phyloP scores from a whole-genome alignment of 148 eudicot species.

The Amaranthus cruentus region DNA sequence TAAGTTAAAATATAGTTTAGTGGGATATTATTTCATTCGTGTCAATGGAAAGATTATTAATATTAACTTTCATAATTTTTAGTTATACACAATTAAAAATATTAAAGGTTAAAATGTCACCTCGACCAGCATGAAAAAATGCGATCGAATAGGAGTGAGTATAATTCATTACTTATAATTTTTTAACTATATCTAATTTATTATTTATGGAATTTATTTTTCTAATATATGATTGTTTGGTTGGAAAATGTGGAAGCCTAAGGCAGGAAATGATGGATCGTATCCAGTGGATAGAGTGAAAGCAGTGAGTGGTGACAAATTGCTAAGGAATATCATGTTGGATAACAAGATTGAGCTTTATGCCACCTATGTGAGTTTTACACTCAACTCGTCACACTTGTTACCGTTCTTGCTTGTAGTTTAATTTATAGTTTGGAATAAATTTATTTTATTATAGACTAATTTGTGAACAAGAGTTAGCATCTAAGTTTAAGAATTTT shows the following conservation, averaged over 20 bases:
- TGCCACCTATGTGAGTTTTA: conserved; percentile 74
- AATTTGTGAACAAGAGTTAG: too few species aligned
- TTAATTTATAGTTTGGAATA: not conserved
- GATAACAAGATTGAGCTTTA: conserved; percentile 95
- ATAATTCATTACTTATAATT: too few species aligned
- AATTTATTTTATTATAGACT: too few species aligned
- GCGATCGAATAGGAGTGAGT: too few species aligned
- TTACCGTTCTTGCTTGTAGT: not conserved
- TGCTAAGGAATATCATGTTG: conserved; percentile 74
- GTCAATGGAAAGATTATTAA: not conserved
- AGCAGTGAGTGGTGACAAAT: conserved; percentile 81
- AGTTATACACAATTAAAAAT: too few species aligned
- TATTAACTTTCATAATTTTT: not conserved
- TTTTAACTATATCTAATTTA: not conserved
- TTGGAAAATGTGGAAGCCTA: conserved; percentile 41
- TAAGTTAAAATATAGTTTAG: too few species aligned
- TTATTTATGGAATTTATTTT: not conserved
- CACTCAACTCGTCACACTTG: not conserved
- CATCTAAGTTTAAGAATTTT: too few species aligned
- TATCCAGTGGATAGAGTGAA: conserved; percentile 55
- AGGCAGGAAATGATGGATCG: conserved; percentile 51
- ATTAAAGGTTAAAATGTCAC: too few species aligned
- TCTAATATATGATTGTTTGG: not conserved
- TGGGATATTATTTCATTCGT: not conserved
- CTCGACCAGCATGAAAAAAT: too few species aligned